Evolutionary conservation across 192 early-diverging fungal species (phyloP).

Genomic region (Backusella liffmaniae): DNA sequence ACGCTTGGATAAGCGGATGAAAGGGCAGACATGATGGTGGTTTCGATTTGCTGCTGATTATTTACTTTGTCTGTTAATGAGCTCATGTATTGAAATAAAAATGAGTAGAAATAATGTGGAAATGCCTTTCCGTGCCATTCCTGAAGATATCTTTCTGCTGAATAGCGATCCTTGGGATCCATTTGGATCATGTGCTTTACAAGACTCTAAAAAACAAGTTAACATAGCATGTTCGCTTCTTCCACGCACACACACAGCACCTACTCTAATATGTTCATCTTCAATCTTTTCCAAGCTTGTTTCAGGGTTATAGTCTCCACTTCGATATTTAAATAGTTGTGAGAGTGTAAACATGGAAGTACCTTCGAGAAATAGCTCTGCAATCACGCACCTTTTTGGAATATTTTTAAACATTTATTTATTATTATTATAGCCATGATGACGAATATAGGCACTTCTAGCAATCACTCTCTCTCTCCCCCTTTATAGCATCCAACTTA

Average conservation of each 20-base stretch:
- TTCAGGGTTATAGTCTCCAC: conserved; percentile 71
- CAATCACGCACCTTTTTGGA: conserved; percentile 69
- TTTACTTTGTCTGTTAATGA: conserved; percentile 52
- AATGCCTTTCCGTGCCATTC: conserved; percentile 80
- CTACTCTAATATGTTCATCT: conserved; percentile 71
- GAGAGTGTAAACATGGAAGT: conserved; percentile 89
- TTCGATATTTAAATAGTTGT: conserved; percentile 87
- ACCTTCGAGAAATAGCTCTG: conserved; percentile 93
- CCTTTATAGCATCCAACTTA: conserved; percentile 30
- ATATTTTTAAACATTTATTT: background rate
- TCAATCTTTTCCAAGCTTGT: conserved; percentile 79
- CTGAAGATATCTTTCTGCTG: conserved; percentile 74
- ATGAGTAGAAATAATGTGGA: conserved; percentile 71
- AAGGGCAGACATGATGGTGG: conserved; percentile 12
- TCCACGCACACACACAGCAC: background rate
- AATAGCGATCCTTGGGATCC: conserved; percentile 68
- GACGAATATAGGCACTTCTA: background rate
- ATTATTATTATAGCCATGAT: background rate
- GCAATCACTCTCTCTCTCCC: background rate
- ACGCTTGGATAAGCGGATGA: conserved; percentile 18
- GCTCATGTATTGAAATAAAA: conserved; percentile 70
- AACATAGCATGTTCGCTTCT: background rate
- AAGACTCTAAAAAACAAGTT: conserved; percentile 39
- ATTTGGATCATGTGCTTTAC: conserved; percentile 88
- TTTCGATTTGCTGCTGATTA: conserved; percentile 6